These are phyloP conservation scores for Suaeda aralocaspica DNA, from an alignment of 148 eudicot species.

Conservation along the genomic window DNA sequence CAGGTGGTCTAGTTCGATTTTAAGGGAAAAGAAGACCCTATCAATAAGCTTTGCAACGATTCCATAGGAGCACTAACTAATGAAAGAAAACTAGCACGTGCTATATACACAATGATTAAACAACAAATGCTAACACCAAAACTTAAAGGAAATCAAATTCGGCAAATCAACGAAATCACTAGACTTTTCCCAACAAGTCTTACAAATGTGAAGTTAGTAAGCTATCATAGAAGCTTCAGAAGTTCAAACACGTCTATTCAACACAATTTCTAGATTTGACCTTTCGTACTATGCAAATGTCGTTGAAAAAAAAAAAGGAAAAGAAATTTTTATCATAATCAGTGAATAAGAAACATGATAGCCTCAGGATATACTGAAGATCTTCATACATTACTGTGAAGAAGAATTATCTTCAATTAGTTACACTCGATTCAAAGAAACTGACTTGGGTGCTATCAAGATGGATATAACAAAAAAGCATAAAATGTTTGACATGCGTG, in stretches of 20 bases:
- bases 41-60: background rate
- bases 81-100: background rate
- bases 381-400: background rate
- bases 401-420: no score
- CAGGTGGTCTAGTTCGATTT: no score
- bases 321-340: background rate
- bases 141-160: background rate
- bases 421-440: no score
- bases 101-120: background rate
- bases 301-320: background rate
- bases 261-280: background rate
- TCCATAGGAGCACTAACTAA: background rate
- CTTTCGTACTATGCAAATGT: background rate
- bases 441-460: no score
- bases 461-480: no score
- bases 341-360: background rate
- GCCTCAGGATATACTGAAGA: background rate
- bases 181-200: background rate
- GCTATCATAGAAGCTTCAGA: background rate
- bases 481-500: background rate
- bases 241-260: background rate
- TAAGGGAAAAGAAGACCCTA: no score
- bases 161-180: background rate
- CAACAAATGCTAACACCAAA: background rate
- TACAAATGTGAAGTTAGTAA: background rate